Conservation (phyloP, 257 asterid genomes). For the Ballota nigra region DNA sequence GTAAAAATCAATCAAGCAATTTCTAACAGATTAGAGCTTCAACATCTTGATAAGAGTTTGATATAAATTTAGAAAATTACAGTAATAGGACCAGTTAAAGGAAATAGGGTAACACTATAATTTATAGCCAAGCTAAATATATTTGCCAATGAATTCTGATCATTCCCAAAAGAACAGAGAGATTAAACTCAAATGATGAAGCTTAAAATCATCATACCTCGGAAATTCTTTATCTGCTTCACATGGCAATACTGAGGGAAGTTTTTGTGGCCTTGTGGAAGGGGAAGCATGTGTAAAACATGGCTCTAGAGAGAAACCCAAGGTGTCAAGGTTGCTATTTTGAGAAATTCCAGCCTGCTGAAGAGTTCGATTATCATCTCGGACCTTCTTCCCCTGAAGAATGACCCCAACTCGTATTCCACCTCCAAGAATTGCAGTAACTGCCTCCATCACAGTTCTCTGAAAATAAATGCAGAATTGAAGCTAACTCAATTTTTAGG, state of each 20-base stretch:
- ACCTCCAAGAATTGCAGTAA: constrained; percentile 56
- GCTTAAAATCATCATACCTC: constrained; percentile 32
- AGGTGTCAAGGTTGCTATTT: constrained; percentile 45
- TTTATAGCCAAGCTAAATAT: too few species aligned
- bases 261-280: constrained; percentile 29
- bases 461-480: constrained; percentile 26
- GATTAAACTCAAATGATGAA: background rate
- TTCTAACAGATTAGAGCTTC: background rate
- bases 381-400: constrained; percentile 70
- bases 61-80: background rate
- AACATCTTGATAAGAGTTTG: background rate
- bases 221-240: constrained; percentile 33
- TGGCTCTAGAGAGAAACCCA: constrained; percentile 72
- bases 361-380: constrained; percentile 65
- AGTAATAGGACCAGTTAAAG: background rate
- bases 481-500: background rate
- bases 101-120: too few species aligned
- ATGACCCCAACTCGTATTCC: constrained; percentile 71
- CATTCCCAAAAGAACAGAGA: too few species aligned
- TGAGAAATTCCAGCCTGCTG: constrained; percentile 73
- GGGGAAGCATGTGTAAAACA: constrained; percentile 32
- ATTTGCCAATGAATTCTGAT: too few species aligned
- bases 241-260: constrained; percentile 28
- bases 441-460: constrained; percentile 82
- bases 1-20: background rate